Evolutionary conservation across 129 eudicot species (phyloP), one percentile per base, ranked within the genome.

Genomic region (Tanacetum coccineum): DNA sequence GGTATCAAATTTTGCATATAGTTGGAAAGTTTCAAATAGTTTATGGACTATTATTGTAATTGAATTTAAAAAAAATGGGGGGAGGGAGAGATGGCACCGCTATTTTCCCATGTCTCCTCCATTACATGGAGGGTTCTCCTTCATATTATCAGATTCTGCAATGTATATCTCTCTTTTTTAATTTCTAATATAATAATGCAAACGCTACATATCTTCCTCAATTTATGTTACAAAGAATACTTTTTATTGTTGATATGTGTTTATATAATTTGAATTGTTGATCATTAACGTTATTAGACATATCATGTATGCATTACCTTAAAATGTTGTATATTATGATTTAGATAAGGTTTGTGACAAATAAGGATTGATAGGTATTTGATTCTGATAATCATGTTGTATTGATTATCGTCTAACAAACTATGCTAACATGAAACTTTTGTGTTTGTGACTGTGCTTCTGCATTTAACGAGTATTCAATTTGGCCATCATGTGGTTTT

Each of bases 11-110:
- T 13, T 6, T 58, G 2, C 40, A 12, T 22, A 19, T 11, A 28
- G 32, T 25, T 59, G 17, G 44, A 28, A 59, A 59, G 3, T 59
- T 12, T 13, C 5, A 53, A 63, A 21, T 54, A 73, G 39, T 73
- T 39, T 13, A 73, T 18, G 77, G 77, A 30, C 65, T 57, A 73
- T 22, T 3, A 39, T 21, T 54, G 77, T 14, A 73, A 57, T 42
- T 25, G 9, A 25, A 17, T 58, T n/a, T 7, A 69, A 66, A 55
- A 68, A 68, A 54, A 20, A 68, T 13, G 73, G 72, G 62, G 14
- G 64, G 73, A 60, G 53, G 64, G 76, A 71, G 68, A 30, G 25
- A 71, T 71, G 76, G 76, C 51, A 59, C 63, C 74, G 48, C 55
- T 62, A 70, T 70, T 70, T 61, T 67, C 19, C 70, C 70, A 72